Percentiles rank a stretch among this genome's conserved stretches.
phyloP scores from a whole-genome alignment of 768 basidiomycete species.

The Podaxis rugospora region DNA sequence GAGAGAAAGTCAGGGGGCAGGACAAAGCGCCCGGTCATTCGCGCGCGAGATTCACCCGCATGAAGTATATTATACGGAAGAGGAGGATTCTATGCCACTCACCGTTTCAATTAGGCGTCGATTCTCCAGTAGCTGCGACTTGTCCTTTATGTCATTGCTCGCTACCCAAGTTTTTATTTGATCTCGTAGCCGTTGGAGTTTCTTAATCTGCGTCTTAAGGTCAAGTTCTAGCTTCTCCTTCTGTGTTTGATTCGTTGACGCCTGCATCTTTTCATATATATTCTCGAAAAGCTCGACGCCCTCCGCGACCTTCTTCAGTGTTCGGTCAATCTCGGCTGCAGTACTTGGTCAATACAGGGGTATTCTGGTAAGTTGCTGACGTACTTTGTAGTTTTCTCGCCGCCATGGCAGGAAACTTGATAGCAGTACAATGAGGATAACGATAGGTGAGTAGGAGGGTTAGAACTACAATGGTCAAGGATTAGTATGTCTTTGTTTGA shows the following conservation, averaged over 20 bases:
- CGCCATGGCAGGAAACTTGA: conserved; percentile 54
- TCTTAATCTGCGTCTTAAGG: conserved; percentile 91
- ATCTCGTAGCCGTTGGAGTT: conserved; percentile 94
- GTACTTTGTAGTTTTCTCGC: conserved; percentile 87
- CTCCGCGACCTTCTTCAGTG: conserved; percentile 93
- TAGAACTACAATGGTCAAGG: neutral
- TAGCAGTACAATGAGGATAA: neutral
- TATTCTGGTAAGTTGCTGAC: conserved; percentile 1
- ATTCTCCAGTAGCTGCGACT: conserved; percentile 86
- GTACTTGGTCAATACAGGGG: neutral
- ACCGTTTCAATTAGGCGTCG: conserved; percentile 96
- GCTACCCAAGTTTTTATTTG: conserved; percentile 99
- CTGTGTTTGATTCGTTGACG: conserved; percentile 81
- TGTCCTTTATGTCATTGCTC: conserved; percentile 99
- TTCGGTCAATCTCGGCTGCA: conserved; percentile 96
- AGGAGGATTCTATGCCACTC: conserved; percentile 25
- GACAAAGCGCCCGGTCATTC: neutral
- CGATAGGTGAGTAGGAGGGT: neutral
- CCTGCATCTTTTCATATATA: conserved; percentile 98
- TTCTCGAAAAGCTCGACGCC: conserved; percentile 94
- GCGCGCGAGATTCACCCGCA: neutral
- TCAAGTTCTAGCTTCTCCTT: conserved; percentile 50
- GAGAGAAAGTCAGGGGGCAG: neutral
- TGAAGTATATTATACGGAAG: neutral
- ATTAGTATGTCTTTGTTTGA: conserved; percentile 1